phyloP scores from a whole-genome alignment of 1,284 basidiomycete genomes.

The Agroathelia rolfsii region DNA sequence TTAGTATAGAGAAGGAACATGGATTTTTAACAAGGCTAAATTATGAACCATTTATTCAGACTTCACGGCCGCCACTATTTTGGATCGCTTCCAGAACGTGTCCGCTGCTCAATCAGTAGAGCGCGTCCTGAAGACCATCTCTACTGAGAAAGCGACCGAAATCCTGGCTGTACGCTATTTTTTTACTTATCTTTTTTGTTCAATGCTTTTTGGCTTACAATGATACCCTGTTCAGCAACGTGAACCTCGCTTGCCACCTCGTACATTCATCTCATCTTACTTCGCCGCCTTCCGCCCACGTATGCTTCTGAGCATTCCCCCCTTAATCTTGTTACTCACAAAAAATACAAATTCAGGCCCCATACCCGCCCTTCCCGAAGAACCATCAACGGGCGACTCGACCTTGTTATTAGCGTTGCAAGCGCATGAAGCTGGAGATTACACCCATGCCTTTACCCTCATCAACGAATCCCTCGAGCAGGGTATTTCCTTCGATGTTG shows the following conservation, averaged over 20 bases:
- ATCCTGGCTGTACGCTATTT: slow-evolving; percentile 51
- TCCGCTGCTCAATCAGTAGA: slow-evolving; percentile 78
- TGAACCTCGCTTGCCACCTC: slow-evolving; percentile 80
- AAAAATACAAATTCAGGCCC: slow-evolving; percentile 36
- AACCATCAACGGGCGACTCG: slow-evolving; percentile 71
- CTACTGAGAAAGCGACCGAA: slow-evolving; percentile 62
- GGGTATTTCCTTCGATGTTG: slow-evolving; percentile 69
- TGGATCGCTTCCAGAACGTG: slow-evolving; percentile 88
- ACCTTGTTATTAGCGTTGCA: slow-evolving; percentile 77
- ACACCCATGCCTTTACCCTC: slow-evolving; percentile 72
- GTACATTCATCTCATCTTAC: slow-evolving; percentile 92
- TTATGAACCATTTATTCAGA: too few species aligned
- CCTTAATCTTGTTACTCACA: slow-evolving; percentile 2
- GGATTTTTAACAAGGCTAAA: too few species aligned
- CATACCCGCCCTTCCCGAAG: slow-evolving; percentile 68
- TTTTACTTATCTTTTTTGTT: not conserved
- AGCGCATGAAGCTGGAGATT: slow-evolving; percentile 84
- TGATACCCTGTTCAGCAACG: slow-evolving; percentile 45
- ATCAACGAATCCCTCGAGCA: slow-evolving; percentile 85
- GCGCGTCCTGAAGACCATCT: slow-evolving; percentile 82
- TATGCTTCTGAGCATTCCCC: slow-evolving; percentile 26
- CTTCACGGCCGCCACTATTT: slow-evolving; percentile 91
- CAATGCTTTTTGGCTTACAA: slow-evolving; percentile 7
- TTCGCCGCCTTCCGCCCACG: slow-evolving; percentile 92
- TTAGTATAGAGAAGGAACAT: slow-evolving; percentile 28